A percentile compares a stretch with the other conserved stretches of the same genome.
Evolutionary conservation across 73 alveolate species (phyloP).

Genomic region (Tetrahymena malaccensis): DNA sequence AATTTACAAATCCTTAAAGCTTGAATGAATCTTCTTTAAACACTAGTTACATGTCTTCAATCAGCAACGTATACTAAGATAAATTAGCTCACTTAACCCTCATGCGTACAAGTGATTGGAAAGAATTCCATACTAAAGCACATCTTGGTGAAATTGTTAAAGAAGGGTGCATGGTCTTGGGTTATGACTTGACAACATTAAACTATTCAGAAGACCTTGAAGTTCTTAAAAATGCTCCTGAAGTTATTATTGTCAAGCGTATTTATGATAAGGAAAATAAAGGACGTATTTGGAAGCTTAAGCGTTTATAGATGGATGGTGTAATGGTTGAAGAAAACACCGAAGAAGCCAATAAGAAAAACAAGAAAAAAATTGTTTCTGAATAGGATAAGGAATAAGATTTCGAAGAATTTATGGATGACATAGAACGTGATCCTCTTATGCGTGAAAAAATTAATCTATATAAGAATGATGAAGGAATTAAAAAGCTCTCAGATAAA

Average conservation of each 20-base stretch:
- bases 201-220: constrained; percentile 58
- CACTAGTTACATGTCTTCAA: constrained; percentile 56
- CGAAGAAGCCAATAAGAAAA: constrained; percentile 12
- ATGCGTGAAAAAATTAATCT: constrained; percentile 33
- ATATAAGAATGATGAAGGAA: constrained; percentile 31
- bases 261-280: constrained; percentile 14
- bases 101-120: constrained; percentile 33
- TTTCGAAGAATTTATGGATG: constrained; percentile 44
- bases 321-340: constrained; percentile 31
- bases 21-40: constrained; percentile 47
- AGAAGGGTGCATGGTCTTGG: constrained; percentile 65
- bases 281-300: constrained; percentile 25
- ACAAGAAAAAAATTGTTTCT: background rate
- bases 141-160: constrained; percentile 66
- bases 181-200: constrained; percentile 65
- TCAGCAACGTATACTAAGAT: constrained; percentile 48
- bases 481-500: background rate
- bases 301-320: constrained; percentile 20
- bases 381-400: constrained; percentile 40
- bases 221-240: constrained; percentile 33
- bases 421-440: constrained; percentile 27
- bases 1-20: background rate
- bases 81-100: constrained; percentile 23
- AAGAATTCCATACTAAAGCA: constrained; percentile 46
- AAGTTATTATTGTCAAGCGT: constrained; percentile 13